A percentile compares a stretch with the other conserved stretches of the same genome.
These are phyloP conservation scores for Teratosphaeria destructans DNA, from an alignment of 2,329 filamentous ascomycete genomes.

Conservation along the genomic window DNA sequence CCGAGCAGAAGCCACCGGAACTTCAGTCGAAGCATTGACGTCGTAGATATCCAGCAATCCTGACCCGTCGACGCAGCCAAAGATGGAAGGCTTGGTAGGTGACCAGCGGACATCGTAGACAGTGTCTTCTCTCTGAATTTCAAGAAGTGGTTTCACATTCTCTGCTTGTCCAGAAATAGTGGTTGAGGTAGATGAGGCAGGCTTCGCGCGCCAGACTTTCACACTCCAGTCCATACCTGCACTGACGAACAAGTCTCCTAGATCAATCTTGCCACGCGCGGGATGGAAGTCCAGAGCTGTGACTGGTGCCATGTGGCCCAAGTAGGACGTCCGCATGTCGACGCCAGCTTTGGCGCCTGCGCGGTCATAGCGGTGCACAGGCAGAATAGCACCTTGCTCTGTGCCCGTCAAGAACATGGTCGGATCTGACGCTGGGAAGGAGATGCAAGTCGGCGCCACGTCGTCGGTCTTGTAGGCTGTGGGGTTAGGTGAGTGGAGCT, in stretches of 20 bases:
- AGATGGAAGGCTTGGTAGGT: constrained; percentile 85
- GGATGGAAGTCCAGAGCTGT: constrained; percentile 97
- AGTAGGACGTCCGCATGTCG: constrained; percentile 78
- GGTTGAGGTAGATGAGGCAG: constrained; percentile 58
- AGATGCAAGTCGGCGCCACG: constrained; percentile 85
- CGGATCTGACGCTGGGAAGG: constrained; percentile 87
- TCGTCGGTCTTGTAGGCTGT: constrained; percentile 73
- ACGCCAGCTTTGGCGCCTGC: constrained; percentile 95
- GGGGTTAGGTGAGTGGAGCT: constrained; percentile 69
- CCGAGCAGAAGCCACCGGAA: constrained; percentile 67
- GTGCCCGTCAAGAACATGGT: constrained; percentile 97
- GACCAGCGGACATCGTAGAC: constrained; percentile 97
- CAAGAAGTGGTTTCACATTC: constrained; percentile 55
- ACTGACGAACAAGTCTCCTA: constrained; percentile 87
- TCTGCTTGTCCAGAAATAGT: constrained; percentile 34
- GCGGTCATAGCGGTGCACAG: constrained; percentile 93
- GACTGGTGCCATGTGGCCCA: constrained; percentile 83
- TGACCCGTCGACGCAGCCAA: constrained; percentile 86
- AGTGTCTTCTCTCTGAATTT: constrained; percentile 88
- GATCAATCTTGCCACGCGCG: constrained; percentile 79
- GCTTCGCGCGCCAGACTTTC: constrained; percentile 89
- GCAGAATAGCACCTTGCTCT: constrained; percentile 92
- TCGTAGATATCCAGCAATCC: constrained; percentile 94
- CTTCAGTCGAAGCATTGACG: constrained; percentile 81
- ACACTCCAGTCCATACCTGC: constrained; percentile 93